Conservation (phyloP, 2,329 filamentous ascomycete genomes). For the Penicillium corylophilum region DNA sequence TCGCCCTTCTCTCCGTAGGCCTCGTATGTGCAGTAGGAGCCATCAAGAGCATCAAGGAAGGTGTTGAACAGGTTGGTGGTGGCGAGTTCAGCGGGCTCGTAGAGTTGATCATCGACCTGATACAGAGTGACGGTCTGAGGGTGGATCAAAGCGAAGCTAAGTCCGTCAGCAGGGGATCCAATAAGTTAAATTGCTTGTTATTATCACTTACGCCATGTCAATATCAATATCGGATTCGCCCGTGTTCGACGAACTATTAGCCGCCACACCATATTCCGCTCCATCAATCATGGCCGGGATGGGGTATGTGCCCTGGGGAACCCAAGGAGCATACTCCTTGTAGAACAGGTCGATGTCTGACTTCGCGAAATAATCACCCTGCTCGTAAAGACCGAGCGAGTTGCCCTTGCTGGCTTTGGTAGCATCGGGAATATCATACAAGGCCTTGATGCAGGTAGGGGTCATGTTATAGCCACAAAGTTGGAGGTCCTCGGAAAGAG, state of each 20-base stretch:
- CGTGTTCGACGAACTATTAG: conserved; percentile 32
- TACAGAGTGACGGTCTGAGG: conserved; percentile 54
- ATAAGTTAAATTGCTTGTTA: not conserved
- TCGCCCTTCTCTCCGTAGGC: conserved; percentile 53
- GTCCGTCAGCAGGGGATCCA: not conserved
- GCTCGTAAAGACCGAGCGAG: conserved; percentile 55
- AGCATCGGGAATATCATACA: conserved; percentile 49
- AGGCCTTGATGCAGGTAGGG: conserved; percentile 54
- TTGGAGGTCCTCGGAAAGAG: conserved; percentile 30
- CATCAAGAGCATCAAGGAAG: conserved; percentile 55
- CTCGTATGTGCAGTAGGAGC: conserved; percentile 54
- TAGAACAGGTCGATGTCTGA: conserved; percentile 52
- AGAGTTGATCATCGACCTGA: conserved; percentile 50
- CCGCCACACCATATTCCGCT: conserved; percentile 42
- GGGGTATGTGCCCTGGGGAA: conserved; percentile 47
- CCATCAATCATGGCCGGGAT: conserved; percentile 49
- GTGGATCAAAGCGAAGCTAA: conserved; percentile 49
- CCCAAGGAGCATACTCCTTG: conserved; percentile 43
- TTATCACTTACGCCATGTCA: conserved; percentile 47
- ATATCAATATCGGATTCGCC: conserved; percentile 58
- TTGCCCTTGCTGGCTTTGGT: conserved; percentile 45
- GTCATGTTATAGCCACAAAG: conserved; percentile 58
- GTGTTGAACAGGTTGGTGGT: conserved; percentile 44
- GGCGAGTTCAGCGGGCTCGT: conserved; percentile 35
- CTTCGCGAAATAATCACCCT: conserved; percentile 54